Evolutionary conservation across 371 early-diverging fungal species (phyloP), one percentile per base, ranked within the genome.

Genomic region (Rhizomucor miehei): DNA sequence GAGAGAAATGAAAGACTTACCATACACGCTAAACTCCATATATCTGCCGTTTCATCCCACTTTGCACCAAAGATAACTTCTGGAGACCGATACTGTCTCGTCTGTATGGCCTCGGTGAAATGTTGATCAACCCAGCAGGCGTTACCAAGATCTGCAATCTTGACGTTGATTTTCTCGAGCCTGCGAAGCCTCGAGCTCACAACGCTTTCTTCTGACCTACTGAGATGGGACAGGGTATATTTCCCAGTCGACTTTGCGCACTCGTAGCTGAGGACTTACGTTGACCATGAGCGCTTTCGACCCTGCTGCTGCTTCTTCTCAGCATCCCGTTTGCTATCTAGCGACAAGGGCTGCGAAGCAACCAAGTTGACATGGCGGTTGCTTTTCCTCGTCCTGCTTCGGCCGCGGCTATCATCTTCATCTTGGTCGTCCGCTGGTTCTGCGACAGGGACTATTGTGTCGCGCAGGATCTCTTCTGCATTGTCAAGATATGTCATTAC

Each of bases 11-110:
- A n/a, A n/a, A n/a, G n/a, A 51, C 48, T 58, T 74, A 91, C 84
- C 82, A 99, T 89, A 75, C 98, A 98, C 14, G 94, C 96, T 47
- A 95, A 75, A 54, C 93, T 92, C 98, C 99, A 97, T n/a, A 97
- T 89, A 71, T 99, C 99, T 3, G 95, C 91, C n/a, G 88, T 85
- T 16, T 85, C 71, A 51, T 90, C 89, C 89, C 97, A 99, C 37
- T 84, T 79, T n/a, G 88, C 85, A 3, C 99, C 99, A 1, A 98
- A 66, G 44, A 98, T 94, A 6, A 95, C 98, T 68, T 99, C 99
- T 11, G 99, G 99, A 1, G 95, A 88, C 44, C 99, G 87, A 59
- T 99, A 99, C 70, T 97, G 99, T 48, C 99, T 87, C 21, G 99
- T 98, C 65, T 97, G 98, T 52, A 99, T 97, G 69, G 97, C 97